Evolutionary conservation across 164 flowering plant genomes (phyloP), one percentile per base, ranked within the genome.

Genomic region (Berberis vulgaris): DNA sequence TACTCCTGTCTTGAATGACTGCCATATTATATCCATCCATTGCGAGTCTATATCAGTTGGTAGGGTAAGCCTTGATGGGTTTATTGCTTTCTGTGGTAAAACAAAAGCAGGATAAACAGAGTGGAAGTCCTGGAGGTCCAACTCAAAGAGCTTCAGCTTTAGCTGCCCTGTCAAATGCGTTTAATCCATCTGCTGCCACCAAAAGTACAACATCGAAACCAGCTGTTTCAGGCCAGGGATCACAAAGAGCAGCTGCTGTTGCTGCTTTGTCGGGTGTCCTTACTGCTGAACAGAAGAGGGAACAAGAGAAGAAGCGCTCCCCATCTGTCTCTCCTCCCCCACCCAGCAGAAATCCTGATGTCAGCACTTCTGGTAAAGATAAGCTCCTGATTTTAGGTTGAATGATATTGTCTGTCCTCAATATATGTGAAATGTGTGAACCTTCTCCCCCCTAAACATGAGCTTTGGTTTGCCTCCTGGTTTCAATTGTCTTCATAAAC

Each of bases 241-340:
- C 98, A 63, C 98, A 94, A 69, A 87, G 98, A 82, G 98, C 98
- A 63, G 99, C 99, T 71, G 99, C 99, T 40, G 88, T 94, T 50
- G 97, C 99, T 67, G 97, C 99, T 69, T 85, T 94, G 66, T 94
- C 99, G 4, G 55, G 70, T 11, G 93, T 88, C 71, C 93, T 94
- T 54, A 91, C 89, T 56, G 97, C 91, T 54, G 97, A 94, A 73
- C 84, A 81, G 26, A 26, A 26, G 26, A 26, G 26, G 0, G 79
- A 88, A 80, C 63, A 73, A 66, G 70, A 26, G 79, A 88, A 80
- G 63, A 73, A 66, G 70, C 60, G 44, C 3, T 73, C 89, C 45
- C 76, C 84, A 47, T 88, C 81, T 49, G 68, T 72, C 52, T 82
- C 97, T 73, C 85, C 96, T 68, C 45, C 73, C 41, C 80, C 66